Base-by-base conservation (phyloP, 75 land plant genomes). In the Ceratopteris richardii region DNA sequence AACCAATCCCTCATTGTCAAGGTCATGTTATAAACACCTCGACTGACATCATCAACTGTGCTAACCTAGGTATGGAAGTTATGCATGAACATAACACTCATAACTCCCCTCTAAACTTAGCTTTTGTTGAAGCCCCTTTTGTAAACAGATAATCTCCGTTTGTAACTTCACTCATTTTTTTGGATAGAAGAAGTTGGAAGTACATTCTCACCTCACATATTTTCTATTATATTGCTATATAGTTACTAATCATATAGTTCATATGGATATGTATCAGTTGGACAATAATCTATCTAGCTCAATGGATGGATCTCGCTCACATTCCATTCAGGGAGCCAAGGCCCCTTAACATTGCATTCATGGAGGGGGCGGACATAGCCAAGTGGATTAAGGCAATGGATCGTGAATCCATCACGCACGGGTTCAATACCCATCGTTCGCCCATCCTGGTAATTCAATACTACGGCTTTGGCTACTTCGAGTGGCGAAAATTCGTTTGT, bases 351-450 rank as follows among this genome's bases (percentile, higher is more conserved):
- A 40, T 40, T 40, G 42, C 9, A 40, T 23, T n/a, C n/a, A n/a
- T n/a, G n/a, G n/a, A 43, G 60, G 53, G 51, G 65, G 51, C 36
- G 28, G 72, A 56, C 37, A 47, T 69, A 44, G 65, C 71, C 72
- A 61, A 61, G 72, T 56, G 65, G 65, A 61, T 69, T 52, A 61
- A 56, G 72, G 65, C 72, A 61, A 40, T 62, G 47, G 72, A 54
- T 62, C 62, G 65, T 69, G 72, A 43, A 56, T 69, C 52, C 72
- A 56, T 56, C 60, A 67, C 25, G 51, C 51, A 30, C 18, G 65
- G 72, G 65, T 61, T 62, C 64, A 54, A 61, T 69, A n/a, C 58
- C 58, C 64, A 23, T 69, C 48, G 28, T 69, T 69, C 31, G 36
- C 55, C 65, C 44, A 60, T 43, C 16, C 16, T 31, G 14, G 33